phyloP scores from a whole-genome alignment of 2,329 filamentous ascomycete genomes.

The Trichophyton schoenleinii region DNA sequence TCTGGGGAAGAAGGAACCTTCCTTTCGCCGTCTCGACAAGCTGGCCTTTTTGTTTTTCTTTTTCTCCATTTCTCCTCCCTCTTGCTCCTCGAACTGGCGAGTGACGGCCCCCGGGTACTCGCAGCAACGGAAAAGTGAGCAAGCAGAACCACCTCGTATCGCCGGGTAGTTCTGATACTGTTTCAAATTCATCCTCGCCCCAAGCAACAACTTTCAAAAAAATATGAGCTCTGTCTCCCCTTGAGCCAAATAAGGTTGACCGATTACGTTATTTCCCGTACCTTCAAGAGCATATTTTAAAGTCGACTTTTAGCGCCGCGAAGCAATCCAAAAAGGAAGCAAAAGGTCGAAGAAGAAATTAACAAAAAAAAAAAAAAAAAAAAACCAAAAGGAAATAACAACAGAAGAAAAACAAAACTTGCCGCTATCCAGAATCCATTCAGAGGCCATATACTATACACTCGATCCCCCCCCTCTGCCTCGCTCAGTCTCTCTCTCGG shows the following conservation, averaged over 20 bases:
- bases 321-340: background rate
- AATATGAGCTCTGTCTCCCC: background rate
- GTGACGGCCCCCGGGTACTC: background rate
- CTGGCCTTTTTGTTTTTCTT: background rate
- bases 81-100: background rate
- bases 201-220: background rate
- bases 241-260: background rate
- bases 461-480: background rate
- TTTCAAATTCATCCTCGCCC: background rate
- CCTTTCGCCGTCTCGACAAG: background rate
- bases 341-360: background rate
- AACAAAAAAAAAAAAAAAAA: background rate
- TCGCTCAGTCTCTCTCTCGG: background rate
- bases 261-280: slow-evolving; percentile 5
- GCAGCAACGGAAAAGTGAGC: background rate
- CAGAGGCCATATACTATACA: background rate
- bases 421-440: slow-evolving; percentile 1
- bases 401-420: background rate
- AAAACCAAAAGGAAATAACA: background rate
- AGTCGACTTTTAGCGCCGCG: background rate
- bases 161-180: background rate
- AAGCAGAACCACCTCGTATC: background rate
- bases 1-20: background rate
- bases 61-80: background rate
- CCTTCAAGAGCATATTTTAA: slow-evolving; percentile 1